Conservation (phyloP, 345 rosid genomes). For the Boechera stricta region DNA sequence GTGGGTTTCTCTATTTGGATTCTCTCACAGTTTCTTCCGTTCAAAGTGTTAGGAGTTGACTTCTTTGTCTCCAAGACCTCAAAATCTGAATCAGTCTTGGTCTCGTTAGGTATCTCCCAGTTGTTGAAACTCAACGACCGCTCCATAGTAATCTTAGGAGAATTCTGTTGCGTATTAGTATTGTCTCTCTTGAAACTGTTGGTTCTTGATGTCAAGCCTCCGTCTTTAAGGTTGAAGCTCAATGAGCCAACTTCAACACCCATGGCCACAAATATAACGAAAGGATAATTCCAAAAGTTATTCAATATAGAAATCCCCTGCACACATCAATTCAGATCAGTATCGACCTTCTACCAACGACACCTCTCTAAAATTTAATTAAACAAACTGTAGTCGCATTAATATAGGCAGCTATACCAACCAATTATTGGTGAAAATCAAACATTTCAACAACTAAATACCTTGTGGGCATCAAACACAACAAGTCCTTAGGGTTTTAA, state of each 20-base stretch:
- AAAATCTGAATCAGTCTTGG: constrained; percentile 33
- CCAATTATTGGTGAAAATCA: constrained; percentile 15
- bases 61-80: constrained; percentile 30
- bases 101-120: constrained; percentile 52
- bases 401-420: constrained; percentile 22
- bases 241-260: constrained; percentile 47
- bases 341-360: constrained; percentile 8
- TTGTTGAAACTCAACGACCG: constrained; percentile 53
- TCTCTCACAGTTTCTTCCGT: constrained; percentile 41
- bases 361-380: neutral
- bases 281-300: constrained; percentile 30
- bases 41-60: constrained; percentile 36
- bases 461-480: constrained; percentile 34
- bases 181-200: constrained; percentile 51
- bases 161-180: constrained; percentile 29
- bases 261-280: constrained; percentile 43
- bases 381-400: constrained; percentile 7
- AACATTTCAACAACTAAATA: constrained; percentile 30
- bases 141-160: constrained; percentile 38
- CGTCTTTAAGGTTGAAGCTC: constrained; percentile 43
- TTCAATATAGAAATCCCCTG: constrained; percentile 37
- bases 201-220: constrained; percentile 44
- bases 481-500: neutral
- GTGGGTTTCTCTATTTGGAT: constrained; percentile 53
- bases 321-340: constrained; percentile 35